Evolutionary conservation across 2,329 filamentous ascomycete genomes (phyloP), one percentile per base, ranked within the genome.

Genomic region (Zymoseptoria ardabiliae): DNA sequence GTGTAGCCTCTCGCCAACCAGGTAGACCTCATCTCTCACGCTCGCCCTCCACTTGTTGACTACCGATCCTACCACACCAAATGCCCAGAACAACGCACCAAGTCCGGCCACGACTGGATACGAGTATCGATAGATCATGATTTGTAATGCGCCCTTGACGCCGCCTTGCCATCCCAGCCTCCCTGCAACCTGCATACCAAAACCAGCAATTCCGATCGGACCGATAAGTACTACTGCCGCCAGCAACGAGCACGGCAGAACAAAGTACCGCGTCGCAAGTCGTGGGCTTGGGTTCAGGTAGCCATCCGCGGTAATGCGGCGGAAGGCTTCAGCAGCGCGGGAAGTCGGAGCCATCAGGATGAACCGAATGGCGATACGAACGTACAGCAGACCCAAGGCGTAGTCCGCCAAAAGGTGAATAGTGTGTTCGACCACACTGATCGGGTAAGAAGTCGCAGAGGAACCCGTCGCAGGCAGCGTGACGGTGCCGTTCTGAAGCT

Each of bases 1-100:
- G 76, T 99, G 95, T 69, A 99, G 76, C 61, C 92, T 79, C 77
- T 99, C 93, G 2, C 94, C 94, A 70, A 97, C 94, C 51, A 99
- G 78, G 73, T 99, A 99, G 0, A 96, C 92, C 75, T 99, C 95
- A 73, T 99, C 95, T 48, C 91, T 81, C 53, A 99, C 91, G 59
- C 87, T 84, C 59, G 86, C 81, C 68, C 89, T 85, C 92, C 93
- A 97, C 20, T 84, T 78, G 53, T 83, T 82, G 55, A 94, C 82
- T 56, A 90, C 82, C 52, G 81, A 75, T 1, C 77, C 70, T 58
- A 79, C 74, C 23, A 76, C 74, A 19, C 25, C 45, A 2, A 50
- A 56, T 11, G 61, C 60, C 23, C 64, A 54, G 2, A 64, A 25
- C 8, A 58, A 20, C 6, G 65, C 28, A 1, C 63, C 56, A 25